These are phyloP conservation scores for Balamuthia mandrillaris DNA, from an alignment of 208 protist genomes.

Conservation along the genomic window DNA sequence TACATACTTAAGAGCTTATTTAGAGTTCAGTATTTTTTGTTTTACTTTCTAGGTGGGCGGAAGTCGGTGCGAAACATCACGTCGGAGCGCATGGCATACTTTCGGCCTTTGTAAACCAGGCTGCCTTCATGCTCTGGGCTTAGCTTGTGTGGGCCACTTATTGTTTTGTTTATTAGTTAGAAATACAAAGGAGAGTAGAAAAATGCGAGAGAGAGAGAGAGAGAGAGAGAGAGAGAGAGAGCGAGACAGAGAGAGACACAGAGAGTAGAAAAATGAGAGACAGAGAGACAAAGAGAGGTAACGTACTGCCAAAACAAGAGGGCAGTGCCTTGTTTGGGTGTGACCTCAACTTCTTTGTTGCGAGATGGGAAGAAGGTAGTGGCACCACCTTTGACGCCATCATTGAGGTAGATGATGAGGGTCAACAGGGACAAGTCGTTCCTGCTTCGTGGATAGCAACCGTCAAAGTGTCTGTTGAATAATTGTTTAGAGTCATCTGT, in stretches of 20 bases:
- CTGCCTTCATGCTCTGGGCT: conserved; percentile 24
- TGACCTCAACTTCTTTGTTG: not conserved
- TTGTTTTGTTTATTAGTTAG: not conserved
- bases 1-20: too few species aligned
- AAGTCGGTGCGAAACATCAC: not conserved
- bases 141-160: not conserved
- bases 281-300: not conserved
- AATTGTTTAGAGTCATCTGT: conserved; percentile 5
- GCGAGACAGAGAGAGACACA: too few species aligned
- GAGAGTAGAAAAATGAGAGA: too few species aligned
- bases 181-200: not conserved
- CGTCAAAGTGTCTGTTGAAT: conserved; percentile 13
- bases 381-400: conserved; percentile 22
- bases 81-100: conserved; percentile 32
- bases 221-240: too few species aligned
- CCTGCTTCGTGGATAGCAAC: not conserved
- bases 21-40: not conserved
- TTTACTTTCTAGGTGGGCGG: not conserved
- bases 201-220: too few species aligned
- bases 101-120: not conserved
- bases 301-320: not conserved
- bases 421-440: not conserved
- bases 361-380: not conserved
- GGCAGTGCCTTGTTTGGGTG: not conserved
- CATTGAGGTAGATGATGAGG: conserved; percentile 34